phyloP scores from a whole-genome alignment of 1,284 basidiomycete species.

The Ceratobasidium papillatum region DNA sequence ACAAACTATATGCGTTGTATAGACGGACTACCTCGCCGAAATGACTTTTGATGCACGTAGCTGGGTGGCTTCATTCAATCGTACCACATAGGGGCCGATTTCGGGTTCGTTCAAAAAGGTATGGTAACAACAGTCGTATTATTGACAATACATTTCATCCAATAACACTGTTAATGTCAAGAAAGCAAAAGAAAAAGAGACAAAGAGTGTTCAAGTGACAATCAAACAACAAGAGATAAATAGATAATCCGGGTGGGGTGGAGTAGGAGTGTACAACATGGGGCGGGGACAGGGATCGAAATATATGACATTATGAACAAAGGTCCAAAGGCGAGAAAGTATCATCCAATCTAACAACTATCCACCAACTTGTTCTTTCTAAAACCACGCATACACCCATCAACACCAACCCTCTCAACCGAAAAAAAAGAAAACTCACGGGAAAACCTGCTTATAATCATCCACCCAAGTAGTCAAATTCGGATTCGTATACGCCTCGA shows the following conservation, averaged over 20 bases:
- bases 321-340: background rate
- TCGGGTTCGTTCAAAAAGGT: no score
- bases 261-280: background rate
- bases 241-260: background rate
- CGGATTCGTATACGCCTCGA: slow-evolving; percentile 55
- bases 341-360: slow-evolving; percentile 35
- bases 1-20: no score
- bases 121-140: no score
- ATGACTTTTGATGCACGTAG: no score
- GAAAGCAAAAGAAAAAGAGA: background rate
- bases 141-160: background rate
- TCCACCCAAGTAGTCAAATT: slow-evolving; percentile 61
- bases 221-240: background rate
- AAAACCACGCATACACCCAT: background rate
- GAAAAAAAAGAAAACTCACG: slow-evolving; percentile 46
- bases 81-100: no score
- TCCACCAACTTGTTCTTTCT: slow-evolving; percentile 62
- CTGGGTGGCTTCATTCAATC: no score
- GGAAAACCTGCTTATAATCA: slow-evolving; percentile 62
- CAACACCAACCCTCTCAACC: background rate
- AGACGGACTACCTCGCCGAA: no score
- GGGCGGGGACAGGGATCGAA: background rate
- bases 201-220: background rate
- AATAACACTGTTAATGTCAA: background rate
- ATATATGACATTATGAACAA: background rate